Evolutionary conservation across 2,329 filamentous ascomycete genomes (phyloP).

Genomic region (Claviceps fusiformis): DNA sequence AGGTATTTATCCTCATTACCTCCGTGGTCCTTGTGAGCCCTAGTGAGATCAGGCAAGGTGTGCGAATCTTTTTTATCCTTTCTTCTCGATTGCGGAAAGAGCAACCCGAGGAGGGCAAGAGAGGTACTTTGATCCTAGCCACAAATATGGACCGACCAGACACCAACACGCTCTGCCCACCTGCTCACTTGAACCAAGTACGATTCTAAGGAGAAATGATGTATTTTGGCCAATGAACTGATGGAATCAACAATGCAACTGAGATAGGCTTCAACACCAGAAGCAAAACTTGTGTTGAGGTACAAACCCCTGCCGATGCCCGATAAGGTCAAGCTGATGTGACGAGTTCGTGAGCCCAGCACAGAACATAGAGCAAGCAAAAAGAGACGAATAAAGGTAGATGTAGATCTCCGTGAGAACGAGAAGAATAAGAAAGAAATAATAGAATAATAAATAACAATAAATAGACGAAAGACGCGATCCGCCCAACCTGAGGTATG

Average conservation of each 20-base stretch:
- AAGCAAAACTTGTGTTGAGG: neutral
- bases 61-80: neutral
- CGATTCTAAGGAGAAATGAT: neutral
- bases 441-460: too few species aligned
- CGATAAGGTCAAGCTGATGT: neutral
- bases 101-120: neutral
- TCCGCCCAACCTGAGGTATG: neutral
- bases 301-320: neutral
- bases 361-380: neutral
- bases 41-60: constrained; percentile 1
- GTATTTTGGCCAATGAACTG: neutral
- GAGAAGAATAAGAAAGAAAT: neutral
- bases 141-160: neutral
- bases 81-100: constrained; percentile 5
- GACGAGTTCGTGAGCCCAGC: neutral
- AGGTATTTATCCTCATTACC: neutral
- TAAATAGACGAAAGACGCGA: neutral
- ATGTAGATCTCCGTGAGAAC: neutral
- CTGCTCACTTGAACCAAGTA: neutral
- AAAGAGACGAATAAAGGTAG: neutral
- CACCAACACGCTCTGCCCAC: neutral
- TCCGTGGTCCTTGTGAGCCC: neutral
- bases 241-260: neutral
- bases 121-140: neutral
- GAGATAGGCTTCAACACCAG: neutral